Conservation (phyloP, 805 yeast species). For the Saccharomycopsis guyanensis region DNA sequence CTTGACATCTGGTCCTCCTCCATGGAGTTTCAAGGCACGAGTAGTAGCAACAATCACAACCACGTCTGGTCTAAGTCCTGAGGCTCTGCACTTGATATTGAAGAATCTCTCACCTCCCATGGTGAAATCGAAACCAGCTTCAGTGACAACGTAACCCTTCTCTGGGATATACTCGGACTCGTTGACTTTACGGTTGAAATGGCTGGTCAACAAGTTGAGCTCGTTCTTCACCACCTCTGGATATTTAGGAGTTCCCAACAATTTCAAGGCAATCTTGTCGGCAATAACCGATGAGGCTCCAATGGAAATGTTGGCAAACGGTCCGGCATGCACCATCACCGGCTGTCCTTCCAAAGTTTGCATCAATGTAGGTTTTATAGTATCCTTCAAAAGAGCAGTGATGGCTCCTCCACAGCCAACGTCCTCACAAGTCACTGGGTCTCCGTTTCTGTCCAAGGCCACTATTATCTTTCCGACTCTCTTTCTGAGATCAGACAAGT, state of each 20-base stretch:
- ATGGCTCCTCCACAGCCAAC: conserved; percentile 83
- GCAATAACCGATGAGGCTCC: conserved; percentile 95
- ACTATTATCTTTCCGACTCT: conserved; percentile 72
- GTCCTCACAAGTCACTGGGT: conserved; percentile 75
- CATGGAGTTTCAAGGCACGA: conserved; percentile 93
- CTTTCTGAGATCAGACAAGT: conserved; percentile 62
- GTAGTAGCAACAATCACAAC: conserved; percentile 95
- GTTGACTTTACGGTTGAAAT: neutral
- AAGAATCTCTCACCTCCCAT: conserved; percentile 99
- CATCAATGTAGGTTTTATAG: conserved; percentile 79
- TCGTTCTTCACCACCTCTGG: conserved; percentile 29
- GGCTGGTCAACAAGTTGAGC: conserved; percentile 2
- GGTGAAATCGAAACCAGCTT: conserved; percentile 97
- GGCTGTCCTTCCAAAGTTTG: conserved; percentile 87
- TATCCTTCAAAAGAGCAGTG: conserved; percentile 74
- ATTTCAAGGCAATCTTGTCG: conserved; percentile 84
- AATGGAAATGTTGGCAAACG: conserved; percentile 84
- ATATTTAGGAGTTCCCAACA: conserved; percentile 61
- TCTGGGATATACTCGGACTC: conserved; percentile 29
- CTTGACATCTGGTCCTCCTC: conserved; percentile 95
- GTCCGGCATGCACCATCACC: conserved; percentile 82
- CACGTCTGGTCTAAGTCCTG: conserved; percentile 81
- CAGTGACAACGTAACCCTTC: conserved; percentile 87
- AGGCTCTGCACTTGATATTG: conserved; percentile 90
- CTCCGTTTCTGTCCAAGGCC: conserved; percentile 64